Conservation (phyloP, 306 rosid genomes). For the Dalbergia cochinchinensis region DNA sequence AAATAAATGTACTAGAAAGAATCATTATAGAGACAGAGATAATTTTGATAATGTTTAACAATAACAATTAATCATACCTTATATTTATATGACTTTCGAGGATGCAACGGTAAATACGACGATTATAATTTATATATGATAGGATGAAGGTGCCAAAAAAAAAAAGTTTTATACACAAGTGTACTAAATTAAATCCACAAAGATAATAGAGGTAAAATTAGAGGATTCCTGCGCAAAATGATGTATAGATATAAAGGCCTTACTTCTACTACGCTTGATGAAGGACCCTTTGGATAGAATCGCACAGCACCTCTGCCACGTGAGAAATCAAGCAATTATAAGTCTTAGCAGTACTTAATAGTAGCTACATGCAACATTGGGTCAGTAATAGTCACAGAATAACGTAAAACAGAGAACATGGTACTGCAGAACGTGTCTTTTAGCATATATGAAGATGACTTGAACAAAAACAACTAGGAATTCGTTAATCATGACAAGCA, state of each 20-base stretch:
- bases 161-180: too few relatives aligned
- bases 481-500: constrained; percentile 26
- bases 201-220: constrained; percentile 1
- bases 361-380: constrained; percentile 13
- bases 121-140: not conserved
- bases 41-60: too few relatives aligned
- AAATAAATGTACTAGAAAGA: constrained; percentile 11
- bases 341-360: constrained; percentile 31
- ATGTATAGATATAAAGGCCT: constrained; percentile 46
- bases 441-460: constrained; percentile 8
- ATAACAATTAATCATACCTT: too few relatives aligned
- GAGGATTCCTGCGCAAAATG: not conserved
- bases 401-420: constrained; percentile 25
- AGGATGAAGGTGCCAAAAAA: too few relatives aligned
- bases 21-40: not conserved
- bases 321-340: constrained; percentile 51
- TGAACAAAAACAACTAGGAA: constrained; percentile 37
- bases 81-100: too few relatives aligned
- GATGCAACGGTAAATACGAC: too few relatives aligned
- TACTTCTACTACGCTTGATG: constrained; percentile 85
- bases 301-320: constrained; percentile 94
- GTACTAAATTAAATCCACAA: too few relatives aligned
- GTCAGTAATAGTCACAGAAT: not conserved
- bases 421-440: not conserved
- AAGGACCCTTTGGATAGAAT: constrained; percentile 89